phyloP scores from a whole-genome alignment of 139 green algal species.

The Coccomyxa sp. region DNA sequence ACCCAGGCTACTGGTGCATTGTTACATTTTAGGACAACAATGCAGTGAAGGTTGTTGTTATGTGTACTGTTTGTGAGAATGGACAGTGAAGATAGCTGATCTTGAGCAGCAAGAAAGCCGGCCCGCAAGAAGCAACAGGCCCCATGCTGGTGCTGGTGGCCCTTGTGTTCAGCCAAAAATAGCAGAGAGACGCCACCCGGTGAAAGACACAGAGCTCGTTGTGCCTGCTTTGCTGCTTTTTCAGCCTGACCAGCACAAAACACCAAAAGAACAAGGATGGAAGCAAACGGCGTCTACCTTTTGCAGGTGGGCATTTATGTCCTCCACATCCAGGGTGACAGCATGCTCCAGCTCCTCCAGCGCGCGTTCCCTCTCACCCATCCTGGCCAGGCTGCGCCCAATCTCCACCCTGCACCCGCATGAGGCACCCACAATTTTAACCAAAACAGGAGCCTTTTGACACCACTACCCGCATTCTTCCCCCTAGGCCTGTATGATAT shows the following conservation, averaged over 20 bases:
- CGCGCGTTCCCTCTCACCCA: constrained; percentile 36
- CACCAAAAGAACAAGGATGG: neutral
- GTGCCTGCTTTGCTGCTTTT: neutral
- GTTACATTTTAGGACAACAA: neutral
- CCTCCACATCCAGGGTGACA: constrained; percentile 35
- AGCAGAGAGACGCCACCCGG: neutral
- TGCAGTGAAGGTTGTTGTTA: neutral
- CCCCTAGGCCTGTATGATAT: neutral
- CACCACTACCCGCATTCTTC: neutral
- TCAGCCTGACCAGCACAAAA: neutral
- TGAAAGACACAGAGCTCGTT: neutral
- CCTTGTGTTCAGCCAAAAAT: neutral
- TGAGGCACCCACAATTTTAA: neutral
- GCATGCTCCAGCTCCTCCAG: constrained; percentile 31
- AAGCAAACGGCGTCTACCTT: constrained; percentile 4
- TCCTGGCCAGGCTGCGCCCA: constrained; percentile 30
- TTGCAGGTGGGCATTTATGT: constrained; percentile 52
- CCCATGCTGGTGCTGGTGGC: too few species aligned
- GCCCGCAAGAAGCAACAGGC: too few species aligned
- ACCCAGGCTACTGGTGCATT: neutral
- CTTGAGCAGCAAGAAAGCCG: too few species aligned
- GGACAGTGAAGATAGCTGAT: too few species aligned
- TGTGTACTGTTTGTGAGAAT: too few species aligned
- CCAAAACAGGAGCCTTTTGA: neutral
- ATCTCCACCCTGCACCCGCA: constrained; percentile 54